A percentile compares a stretch with the other conserved stretches of the same genome.
phyloP scores from a whole-genome alignment of 2,329 filamentous ascomycete genomes.

The Sporothrix brasiliensis region DNA sequence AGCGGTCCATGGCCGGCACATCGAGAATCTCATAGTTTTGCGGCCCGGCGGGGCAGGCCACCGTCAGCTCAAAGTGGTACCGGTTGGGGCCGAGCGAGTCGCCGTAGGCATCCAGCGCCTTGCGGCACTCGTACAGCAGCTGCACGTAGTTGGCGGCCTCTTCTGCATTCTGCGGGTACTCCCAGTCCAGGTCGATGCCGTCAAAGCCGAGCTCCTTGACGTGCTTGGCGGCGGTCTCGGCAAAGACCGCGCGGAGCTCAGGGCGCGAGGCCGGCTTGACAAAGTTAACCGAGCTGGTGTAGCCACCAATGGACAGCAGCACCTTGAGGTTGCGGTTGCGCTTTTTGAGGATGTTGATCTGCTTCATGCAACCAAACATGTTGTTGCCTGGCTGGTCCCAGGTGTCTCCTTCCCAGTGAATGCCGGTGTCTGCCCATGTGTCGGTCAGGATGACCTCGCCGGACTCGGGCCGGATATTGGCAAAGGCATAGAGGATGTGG shows the following conservation, averaged over 20 bases:
- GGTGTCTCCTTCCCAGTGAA: conserved; percentile 68
- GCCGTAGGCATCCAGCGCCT: conserved; percentile 62
- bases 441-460: conserved; percentile 75
- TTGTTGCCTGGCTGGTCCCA: conserved; percentile 77
- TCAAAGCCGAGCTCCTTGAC: conserved; percentile 81
- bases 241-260: conserved; percentile 71
- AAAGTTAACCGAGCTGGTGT: conserved; percentile 90
- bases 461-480: conserved; percentile 75
- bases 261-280: conserved; percentile 71
- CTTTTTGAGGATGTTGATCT: conserved; percentile 81
- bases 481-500: conserved; percentile 88
- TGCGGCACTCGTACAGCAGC: conserved; percentile 60
- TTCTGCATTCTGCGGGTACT: conserved; percentile 59
- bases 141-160: conserved; percentile 63
- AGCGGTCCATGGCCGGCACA: conserved; percentile 64
- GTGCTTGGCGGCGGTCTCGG: conserved; percentile 70
- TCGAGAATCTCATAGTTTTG: conserved; percentile 66
- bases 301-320: conserved; percentile 84
- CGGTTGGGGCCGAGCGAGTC: conserved; percentile 45
- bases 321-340: conserved; percentile 81
- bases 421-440: conserved; percentile 70
- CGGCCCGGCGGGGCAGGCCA: conserved; percentile 65
- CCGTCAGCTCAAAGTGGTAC: conserved; percentile 65
- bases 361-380: conserved; percentile 86
- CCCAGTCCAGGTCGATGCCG: conserved; percentile 61